These are phyloP conservation scores for Didymella segeticola DNA, from an alignment of 2,329 filamentous ascomycete species.

Conservation along the genomic window DNA sequence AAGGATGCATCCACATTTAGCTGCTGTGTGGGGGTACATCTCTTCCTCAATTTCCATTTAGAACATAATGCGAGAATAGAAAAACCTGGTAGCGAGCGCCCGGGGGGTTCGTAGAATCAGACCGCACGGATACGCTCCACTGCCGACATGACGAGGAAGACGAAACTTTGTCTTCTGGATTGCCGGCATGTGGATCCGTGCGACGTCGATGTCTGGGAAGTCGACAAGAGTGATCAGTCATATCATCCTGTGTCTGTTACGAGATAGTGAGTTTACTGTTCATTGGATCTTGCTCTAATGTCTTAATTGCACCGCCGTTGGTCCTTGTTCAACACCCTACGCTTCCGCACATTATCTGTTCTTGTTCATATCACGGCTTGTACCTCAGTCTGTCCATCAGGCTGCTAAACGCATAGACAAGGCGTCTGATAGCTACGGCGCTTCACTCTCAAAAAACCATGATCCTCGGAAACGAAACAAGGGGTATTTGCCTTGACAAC, in stretches of 20 bases:
- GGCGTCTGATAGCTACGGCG: background rate
- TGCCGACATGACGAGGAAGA: constrained; percentile 1
- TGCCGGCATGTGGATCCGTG: background rate
- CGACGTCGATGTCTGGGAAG: background rate
- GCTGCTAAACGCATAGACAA: background rate
- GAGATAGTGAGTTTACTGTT: background rate
- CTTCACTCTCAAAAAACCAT: background rate
- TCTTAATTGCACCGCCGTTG: background rate
- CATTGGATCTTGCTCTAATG: background rate
- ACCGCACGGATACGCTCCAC: constrained; percentile 2
- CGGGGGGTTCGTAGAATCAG: constrained; percentile 3
- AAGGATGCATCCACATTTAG: background rate
- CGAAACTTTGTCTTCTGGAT: background rate
- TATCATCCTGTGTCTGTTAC: background rate
- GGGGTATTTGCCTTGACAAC: background rate
- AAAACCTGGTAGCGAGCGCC: background rate
- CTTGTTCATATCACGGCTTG: background rate
- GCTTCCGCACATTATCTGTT: background rate
- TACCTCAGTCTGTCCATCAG: background rate
- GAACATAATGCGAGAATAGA: background rate
- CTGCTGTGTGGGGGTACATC: background rate
- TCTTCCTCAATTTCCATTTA: background rate
- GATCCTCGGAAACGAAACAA: constrained; percentile 4
- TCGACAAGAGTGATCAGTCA: background rate
- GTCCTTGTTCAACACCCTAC: background rate